Evolutionary conservation across 1,284 basidiomycete species (phyloP).

Genomic region (Boletus smithii): DNA sequence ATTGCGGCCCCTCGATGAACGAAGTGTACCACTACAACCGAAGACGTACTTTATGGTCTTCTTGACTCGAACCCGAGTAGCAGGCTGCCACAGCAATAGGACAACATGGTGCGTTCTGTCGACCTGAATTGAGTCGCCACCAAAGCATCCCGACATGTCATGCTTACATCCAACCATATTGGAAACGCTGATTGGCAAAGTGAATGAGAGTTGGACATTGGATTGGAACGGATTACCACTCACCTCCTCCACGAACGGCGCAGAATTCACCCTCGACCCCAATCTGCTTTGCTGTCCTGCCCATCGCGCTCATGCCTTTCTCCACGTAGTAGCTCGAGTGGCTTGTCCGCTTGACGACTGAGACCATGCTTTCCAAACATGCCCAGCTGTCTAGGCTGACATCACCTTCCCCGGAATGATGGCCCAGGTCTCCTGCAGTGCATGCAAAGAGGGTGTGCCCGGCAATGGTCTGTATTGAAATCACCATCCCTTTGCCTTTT

Average conservation of each 20-base stretch:
- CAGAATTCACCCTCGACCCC: constrained; percentile 61
- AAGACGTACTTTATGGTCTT: constrained; percentile 68
- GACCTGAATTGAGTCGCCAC: constrained; percentile 6
- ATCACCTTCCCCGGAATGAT: constrained; percentile 61
- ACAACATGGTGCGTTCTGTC: constrained; percentile 73
- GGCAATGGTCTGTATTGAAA: constrained; percentile 72
- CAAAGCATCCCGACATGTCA: background rate
- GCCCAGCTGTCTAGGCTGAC: constrained; percentile 78
- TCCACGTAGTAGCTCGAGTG: constrained; percentile 81
- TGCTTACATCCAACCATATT: constrained; percentile 71
- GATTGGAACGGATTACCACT: constrained; percentile 27
- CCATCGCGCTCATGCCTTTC: constrained; percentile 76
- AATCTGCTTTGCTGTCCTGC: constrained; percentile 68
- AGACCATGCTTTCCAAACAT: constrained; percentile 73
- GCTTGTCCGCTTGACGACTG: constrained; percentile 73
- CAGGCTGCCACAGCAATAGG: constrained; percentile 76
- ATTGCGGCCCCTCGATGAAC: constrained; percentile 3
- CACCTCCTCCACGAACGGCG: constrained; percentile 73
- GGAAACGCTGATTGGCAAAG: constrained; percentile 59
- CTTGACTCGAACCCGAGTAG: constrained; percentile 76
- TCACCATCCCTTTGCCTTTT: constrained; percentile 74
- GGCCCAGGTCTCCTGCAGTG: constrained; percentile 74
- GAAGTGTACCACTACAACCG: background rate
- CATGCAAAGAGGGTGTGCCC: constrained; percentile 78
- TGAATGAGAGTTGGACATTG: constrained; percentile 7